Percentiles rank a stretch among this genome's conserved stretches.
phyloP scores from a whole-genome alignment of 2,329 filamentous ascomycete species.

The Fusarium musae region DNA sequence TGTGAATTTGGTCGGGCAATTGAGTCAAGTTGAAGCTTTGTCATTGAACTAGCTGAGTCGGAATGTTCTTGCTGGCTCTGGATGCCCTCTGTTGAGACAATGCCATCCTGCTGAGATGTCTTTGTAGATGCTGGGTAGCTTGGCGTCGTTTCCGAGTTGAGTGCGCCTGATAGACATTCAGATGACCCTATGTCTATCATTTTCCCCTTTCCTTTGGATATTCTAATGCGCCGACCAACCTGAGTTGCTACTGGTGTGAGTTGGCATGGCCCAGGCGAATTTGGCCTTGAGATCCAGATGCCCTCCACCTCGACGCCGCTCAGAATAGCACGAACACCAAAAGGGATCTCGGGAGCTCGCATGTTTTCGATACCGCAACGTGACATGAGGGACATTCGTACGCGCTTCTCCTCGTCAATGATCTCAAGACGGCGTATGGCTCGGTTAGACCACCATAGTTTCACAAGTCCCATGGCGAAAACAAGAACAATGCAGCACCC shows the following conservation, averaged over 20 bases:
- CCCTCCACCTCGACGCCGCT: conserved; percentile 86
- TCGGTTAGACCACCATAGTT: conserved; percentile 72
- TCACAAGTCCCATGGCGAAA: conserved; percentile 73
- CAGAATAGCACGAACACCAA: conserved; percentile 87
- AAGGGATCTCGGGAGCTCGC: conserved; percentile 73
- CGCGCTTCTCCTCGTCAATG: conserved; percentile 73
- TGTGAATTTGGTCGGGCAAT: neutral
- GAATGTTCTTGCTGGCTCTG: neutral
- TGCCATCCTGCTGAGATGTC: conserved; percentile 13
- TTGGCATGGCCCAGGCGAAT: conserved; percentile 50
- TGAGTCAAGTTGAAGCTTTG: neutral
- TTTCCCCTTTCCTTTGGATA: conserved; percentile 38
- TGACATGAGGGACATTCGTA: conserved; percentile 63
- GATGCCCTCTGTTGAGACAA: neutral
- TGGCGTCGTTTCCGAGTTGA: neutral
- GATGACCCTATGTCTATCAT: conserved; percentile 15
- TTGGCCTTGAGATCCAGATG: conserved; percentile 76
- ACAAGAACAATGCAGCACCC: conserved; percentile 76
- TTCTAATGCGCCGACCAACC: conserved; percentile 19
- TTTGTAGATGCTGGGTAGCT: neutral
- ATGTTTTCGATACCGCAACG: conserved; percentile 61
- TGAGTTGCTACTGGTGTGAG: conserved; percentile 41
- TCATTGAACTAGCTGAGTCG: neutral
- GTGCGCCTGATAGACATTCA: neutral
- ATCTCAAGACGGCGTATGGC: conserved; percentile 66